Percentiles rank a stretch among this genome's conserved stretches.
Conservation (phyloP, 176 grass and related monocot genomes). For the Triticum turgidum region DNA sequence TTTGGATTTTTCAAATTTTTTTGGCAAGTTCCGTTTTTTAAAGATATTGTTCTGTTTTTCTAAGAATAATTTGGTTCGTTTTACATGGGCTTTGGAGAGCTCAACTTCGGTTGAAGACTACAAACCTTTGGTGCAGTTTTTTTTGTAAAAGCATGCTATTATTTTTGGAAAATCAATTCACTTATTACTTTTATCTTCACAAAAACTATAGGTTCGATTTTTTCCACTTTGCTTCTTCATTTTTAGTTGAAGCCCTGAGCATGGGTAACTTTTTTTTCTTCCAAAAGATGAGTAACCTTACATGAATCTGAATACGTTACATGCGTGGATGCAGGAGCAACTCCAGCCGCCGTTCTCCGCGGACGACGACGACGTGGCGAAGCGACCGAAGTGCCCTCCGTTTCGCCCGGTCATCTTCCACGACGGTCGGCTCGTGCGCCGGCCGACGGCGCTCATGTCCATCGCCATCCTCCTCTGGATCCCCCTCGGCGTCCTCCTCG, state of each 20-base stretch:
- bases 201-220: background rate
- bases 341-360: slow-evolving; percentile 41
- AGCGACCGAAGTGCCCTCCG: background rate
- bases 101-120: background rate
- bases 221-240: background rate
- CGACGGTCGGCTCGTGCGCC: slow-evolving; percentile 69
- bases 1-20: background rate
- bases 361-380: background rate
- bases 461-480: slow-evolving; percentile 82
- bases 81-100: background rate
- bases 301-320: background rate
- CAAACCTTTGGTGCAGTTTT: too few species aligned
- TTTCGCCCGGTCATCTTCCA: slow-evolving; percentile 87
- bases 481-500: slow-evolving; percentile 54
- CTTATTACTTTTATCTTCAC: background rate
- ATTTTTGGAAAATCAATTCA: background rate
- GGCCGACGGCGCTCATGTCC: slow-evolving; percentile 69
- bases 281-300: too few species aligned
- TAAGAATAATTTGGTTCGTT: background rate
- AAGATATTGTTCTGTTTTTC: background rate
- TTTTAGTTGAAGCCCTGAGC: background rate
- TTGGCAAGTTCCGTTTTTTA: too few species aligned
- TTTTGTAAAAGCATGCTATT: background rate
- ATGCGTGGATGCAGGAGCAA: slow-evolving; percentile 49
- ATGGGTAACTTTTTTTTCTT: too few species aligned